Conservation (phyloP, 768 basidiomycete species). For the Boletellus emodensis region DNA sequence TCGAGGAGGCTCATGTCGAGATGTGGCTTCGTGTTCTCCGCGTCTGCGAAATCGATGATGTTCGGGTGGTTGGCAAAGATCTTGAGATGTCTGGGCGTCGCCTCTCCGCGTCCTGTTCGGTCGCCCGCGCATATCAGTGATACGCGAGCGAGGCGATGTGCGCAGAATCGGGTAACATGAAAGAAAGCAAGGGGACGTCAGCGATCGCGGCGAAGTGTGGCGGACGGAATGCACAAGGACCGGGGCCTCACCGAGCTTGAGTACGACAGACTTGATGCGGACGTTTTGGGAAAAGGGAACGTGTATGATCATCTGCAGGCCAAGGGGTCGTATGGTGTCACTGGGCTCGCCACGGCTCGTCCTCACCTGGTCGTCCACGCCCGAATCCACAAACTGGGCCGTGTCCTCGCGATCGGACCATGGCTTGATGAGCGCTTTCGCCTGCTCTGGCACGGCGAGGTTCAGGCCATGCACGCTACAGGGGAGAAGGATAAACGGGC, state of each 20-base stretch:
- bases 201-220: constrained; percentile 8
- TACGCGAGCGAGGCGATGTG: constrained; percentile 6
- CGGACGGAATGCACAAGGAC: constrained; percentile 8
- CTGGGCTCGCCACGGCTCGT: constrained; percentile 1
- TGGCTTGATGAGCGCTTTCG: constrained; percentile 71
- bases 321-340: constrained; percentile 14
- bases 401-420: constrained; percentile 78
- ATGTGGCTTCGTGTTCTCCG: constrained; percentile 64
- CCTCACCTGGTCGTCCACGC: constrained; percentile 80
- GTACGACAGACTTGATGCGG: constrained; percentile 63
- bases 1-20: constrained; percentile 67
- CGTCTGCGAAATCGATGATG: constrained; percentile 76
- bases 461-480: constrained; percentile 77
- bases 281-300: constrained; percentile 79
- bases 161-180: constrained; percentile 3
- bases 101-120: constrained; percentile 64
- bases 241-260: constrained; percentile 60
- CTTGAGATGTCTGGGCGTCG: constrained; percentile 69
- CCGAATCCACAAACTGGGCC: constrained; percentile 63
- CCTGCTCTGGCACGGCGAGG: constrained; percentile 75
- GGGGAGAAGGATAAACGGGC: background rate
- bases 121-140: constrained; percentile 4
- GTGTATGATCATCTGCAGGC: constrained; percentile 67
- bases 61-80: constrained; percentile 70
- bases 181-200: constrained; percentile 4